Evolutionary conservation across 228 moss, liverwort and hornwort species (phyloP).

Genomic region (Sphagnum magellanicum): DNA sequence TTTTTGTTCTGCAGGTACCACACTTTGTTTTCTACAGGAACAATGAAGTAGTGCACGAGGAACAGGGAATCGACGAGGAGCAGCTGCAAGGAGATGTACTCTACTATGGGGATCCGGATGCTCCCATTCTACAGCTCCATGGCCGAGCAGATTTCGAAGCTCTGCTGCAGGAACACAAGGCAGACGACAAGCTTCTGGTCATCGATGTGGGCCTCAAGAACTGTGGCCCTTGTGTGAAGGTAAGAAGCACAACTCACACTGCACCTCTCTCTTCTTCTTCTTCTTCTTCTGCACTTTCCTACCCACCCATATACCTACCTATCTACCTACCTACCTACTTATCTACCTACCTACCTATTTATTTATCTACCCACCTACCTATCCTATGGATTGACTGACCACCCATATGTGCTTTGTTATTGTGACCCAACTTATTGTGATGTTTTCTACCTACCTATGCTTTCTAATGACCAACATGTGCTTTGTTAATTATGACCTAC

Average conservation of each 20-base stretch:
- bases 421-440: too few relatives aligned
- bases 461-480: too few relatives aligned
- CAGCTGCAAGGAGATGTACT: slow-evolving; percentile 71
- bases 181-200: slow-evolving; percentile 68
- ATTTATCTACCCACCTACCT: too few relatives aligned
- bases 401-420: too few relatives aligned
- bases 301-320: too few relatives aligned
- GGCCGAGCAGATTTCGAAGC: slow-evolving; percentile 57
- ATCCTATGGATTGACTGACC: too few relatives aligned
- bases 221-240: slow-evolving; percentile 96
- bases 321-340: too few relatives aligned
- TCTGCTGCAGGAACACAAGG: slow-evolving; percentile 50
- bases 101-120: slow-evolving; percentile 87
- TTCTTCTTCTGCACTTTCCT: background rate
- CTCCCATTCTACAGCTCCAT: slow-evolving; percentile 65
- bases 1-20: slow-evolving; percentile 32
- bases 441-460: too few relatives aligned
- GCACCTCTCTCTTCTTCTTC: background rate
- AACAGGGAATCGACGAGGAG: slow-evolving; percentile 76
- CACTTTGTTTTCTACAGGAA: slow-evolving; percentile 96
- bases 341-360: too few relatives aligned
- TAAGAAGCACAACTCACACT: slow-evolving; percentile 4
- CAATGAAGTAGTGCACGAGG: slow-evolving; percentile 70
- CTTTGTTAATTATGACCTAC: too few relatives aligned
- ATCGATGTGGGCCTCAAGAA: slow-evolving; percentile 85